Evolutionary conservation across 2,329 filamentous ascomycete genomes (phyloP).

Genomic region (Fusarium coffeatum): DNA sequence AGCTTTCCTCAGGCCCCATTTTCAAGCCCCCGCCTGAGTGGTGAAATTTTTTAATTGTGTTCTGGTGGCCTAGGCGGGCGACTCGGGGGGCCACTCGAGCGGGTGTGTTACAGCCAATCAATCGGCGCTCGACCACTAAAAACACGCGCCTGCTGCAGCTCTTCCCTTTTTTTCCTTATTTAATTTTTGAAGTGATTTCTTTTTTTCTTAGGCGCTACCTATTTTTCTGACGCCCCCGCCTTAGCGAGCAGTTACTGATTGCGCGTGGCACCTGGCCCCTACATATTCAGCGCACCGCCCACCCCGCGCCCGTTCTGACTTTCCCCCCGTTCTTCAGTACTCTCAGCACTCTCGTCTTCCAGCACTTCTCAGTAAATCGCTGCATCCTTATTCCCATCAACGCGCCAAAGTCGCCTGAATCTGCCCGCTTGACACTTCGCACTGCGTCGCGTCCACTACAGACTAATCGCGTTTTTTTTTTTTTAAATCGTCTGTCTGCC

Average conservation of each 20-base stretch:
- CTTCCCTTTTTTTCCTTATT: constrained; percentile 35
- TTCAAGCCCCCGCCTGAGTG: constrained; percentile 33
- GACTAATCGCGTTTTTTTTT: constrained; percentile 27
- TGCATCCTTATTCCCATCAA: constrained; percentile 37
- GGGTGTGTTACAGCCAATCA: constrained; percentile 24
- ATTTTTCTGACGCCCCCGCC: constrained; percentile 38
- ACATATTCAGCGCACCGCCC: constrained; percentile 54
- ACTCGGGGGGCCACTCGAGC: constrained; percentile 24
- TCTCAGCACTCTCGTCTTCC: constrained; percentile 45
- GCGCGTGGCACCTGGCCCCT: constrained; percentile 47
- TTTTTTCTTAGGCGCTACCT: constrained; percentile 31
- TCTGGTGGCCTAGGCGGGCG: constrained; percentile 17
- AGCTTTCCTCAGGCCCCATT: constrained; percentile 30
- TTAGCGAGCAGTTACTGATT: constrained; percentile 49
- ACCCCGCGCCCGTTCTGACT: constrained; percentile 48
- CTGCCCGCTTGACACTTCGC: constrained; percentile 42
- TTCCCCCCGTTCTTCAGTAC: constrained; percentile 49
- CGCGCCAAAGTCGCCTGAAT: constrained; percentile 45
- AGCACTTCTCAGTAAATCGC: constrained; percentile 38
- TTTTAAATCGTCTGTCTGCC: neutral
- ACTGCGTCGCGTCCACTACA: constrained; percentile 38
- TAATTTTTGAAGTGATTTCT: constrained; percentile 24
- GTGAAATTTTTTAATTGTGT: constrained; percentile 32
- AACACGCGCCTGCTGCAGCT: constrained; percentile 41
- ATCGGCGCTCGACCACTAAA: constrained; percentile 33